Base-by-base conservation (phyloP, 2,329 filamentous ascomycete species). In the Apiospora rasikravindrae region DNA sequence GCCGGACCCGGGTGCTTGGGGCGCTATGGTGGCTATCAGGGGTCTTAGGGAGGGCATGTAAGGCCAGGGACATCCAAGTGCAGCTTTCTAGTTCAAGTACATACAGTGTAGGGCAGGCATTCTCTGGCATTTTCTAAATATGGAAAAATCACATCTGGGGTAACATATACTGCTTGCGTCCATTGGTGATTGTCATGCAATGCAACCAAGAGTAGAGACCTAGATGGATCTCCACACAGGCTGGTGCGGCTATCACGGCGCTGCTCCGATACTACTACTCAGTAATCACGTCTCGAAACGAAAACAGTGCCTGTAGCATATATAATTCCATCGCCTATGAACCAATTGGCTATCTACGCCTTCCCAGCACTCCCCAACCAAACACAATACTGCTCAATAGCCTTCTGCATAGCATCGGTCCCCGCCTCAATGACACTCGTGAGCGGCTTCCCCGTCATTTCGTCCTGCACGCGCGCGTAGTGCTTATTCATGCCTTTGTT, bases 1-100 rank as follows among this genome's bases (percentile, higher is more conserved):
- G 5, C 91, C 92, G 4, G 92, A 94, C 79, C 92, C 92, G 0
- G 91, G 92, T 42, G 92, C 92, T 5, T 90, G 91, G 85, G 92
- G 91, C n/a, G 86, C 92, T 33, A 90, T 90, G 86, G 86, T 88
- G 22, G 87, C 83, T 1, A 84, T 88, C 61, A 80, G 7, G 24
- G 69, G 53, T 24, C 33, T 70, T 7, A 42, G 68, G 47, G 47
- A 51, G 68, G 68, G 68, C 16, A 53, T 69, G 68, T 40, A 69
- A 26, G 2, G 10, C 13, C 14, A 16, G 22, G 19, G 5, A n/a
- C 3, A 4, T 40, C 2, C 29, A n/a, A 3, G 10, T n/a, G 4
- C 19, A 53, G 6, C 2, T 26, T 16, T 53, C 13, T 26, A 29
- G 11, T 16, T 53, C 11, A n/a, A 40, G 57, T 64, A 64, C 10